Conservation (phyloP, 495 filamentous ascomycete genomes). For the Neurospora intermedia region DNA sequence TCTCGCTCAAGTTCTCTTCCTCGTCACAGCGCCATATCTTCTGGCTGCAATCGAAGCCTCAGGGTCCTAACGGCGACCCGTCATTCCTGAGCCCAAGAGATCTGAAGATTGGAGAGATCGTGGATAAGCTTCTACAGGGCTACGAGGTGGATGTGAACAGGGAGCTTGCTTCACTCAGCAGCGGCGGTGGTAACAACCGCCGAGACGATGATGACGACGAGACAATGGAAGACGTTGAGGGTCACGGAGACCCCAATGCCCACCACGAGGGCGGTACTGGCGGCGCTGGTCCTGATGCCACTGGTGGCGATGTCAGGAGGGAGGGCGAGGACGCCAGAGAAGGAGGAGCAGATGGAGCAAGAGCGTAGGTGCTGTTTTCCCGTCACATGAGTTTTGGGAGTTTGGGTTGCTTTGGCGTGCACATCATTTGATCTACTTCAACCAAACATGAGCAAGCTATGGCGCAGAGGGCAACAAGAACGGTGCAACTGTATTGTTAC, state of each 20-base stretch:
- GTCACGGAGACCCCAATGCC: conserved; percentile 45
- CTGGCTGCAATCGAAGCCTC: conserved; percentile 86
- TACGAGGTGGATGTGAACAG: conserved; percentile 77
- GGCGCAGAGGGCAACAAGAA: conserved; percentile 3
- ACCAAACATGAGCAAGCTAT: conserved; percentile 1
- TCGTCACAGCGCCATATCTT: conserved; percentile 85
- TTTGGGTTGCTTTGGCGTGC: conserved; percentile 2
- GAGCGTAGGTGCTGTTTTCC: conserved; percentile 86
- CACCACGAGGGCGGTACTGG: conserved; percentile 54
- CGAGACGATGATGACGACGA: conserved; percentile 58
- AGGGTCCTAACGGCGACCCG: conserved; percentile 60
- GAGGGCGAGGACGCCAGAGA: conserved; percentile 81
- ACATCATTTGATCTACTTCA: not conserved
- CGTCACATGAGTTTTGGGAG: conserved; percentile 16
- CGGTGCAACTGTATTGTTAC: conserved; percentile 14
- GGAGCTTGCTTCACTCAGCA: conserved; percentile 57
- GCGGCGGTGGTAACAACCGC: conserved; percentile 50
- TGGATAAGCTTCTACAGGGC: conserved; percentile 74
- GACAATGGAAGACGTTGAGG: conserved; percentile 76
- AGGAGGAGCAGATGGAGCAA: conserved; percentile 88
- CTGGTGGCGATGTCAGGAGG: conserved; percentile 79
- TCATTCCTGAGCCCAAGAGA: conserved; percentile 75
- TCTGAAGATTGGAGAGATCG: conserved; percentile 68
- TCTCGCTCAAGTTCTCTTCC: conserved; percentile 88
- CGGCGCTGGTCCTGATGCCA: conserved; percentile 75